Conservation (phyloP, 2,329 filamentous ascomycete species). For the Pseudonectria buxi region DNA sequence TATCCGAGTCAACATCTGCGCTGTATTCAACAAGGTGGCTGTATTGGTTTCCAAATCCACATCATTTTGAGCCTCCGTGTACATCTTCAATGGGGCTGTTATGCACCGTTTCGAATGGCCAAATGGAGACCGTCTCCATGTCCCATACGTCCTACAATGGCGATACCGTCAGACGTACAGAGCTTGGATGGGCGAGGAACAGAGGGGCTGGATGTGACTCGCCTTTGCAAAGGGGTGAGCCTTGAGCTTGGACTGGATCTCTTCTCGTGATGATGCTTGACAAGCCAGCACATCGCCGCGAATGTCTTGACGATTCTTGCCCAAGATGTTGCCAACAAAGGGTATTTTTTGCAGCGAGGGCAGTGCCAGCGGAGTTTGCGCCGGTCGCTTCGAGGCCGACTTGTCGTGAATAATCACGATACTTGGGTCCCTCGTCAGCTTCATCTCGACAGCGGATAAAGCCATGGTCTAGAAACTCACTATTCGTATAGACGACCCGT, state of each 20-base stretch:
- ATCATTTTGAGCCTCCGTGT: neutral
- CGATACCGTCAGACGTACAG: neutral
- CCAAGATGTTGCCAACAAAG: constrained; percentile 1
- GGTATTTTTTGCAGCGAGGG: constrained; percentile 1
- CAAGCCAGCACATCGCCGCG: constrained; percentile 1
- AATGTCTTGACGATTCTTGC: neutral
- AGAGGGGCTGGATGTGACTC: neutral
- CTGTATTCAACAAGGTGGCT: no score
- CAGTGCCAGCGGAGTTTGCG: neutral
- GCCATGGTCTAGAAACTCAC: neutral
- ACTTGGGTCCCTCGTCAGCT: neutral
- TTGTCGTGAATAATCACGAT: constrained; percentile 1
- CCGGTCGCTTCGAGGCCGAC: constrained; percentile 1
- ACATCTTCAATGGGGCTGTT: neutral
- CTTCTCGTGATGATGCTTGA: constrained; percentile 1
- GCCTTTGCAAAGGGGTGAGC: constrained; percentile 1
- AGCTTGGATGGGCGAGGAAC: neutral
- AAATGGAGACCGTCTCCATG: neutral
- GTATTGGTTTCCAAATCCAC: no score
- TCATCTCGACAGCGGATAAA: neutral
- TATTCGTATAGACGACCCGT: constrained; percentile 1
- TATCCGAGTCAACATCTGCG: no score
- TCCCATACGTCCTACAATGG: constrained; percentile 1
- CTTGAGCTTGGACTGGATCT: neutral
- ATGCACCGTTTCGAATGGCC: constrained; percentile 1